Conservation (phyloP, 2,329 filamentous ascomycete genomes). For the Aspergillus pseudoviridinutans region DNA sequence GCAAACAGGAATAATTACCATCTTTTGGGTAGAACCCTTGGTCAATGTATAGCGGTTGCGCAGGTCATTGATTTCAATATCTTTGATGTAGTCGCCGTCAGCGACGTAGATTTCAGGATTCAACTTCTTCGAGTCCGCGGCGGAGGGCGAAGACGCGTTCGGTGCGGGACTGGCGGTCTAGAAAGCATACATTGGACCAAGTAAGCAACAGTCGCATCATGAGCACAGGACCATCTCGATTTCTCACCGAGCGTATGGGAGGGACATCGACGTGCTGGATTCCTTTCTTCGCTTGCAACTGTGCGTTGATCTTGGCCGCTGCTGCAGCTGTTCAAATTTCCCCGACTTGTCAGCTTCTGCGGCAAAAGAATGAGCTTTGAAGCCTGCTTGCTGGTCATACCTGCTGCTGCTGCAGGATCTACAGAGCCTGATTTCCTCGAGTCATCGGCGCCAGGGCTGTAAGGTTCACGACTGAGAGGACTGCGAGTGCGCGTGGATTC, state of each 20-base stretch:
- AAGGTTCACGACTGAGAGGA: conserved; percentile 58
- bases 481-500: conserved; percentile 77
- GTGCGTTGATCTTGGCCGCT: conserved; percentile 80
- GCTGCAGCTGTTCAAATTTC: conserved; percentile 63
- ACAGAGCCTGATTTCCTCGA: conserved; percentile 45
- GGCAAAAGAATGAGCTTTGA: neutral
- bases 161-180: conserved; percentile 48
- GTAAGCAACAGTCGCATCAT: conserved; percentile 2
- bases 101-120: conserved; percentile 89
- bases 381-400: conserved; percentile 44
- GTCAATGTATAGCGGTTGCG: conserved; percentile 96
- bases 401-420: conserved; percentile 74
- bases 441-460: conserved; percentile 44
- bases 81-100: conserved; percentile 96
- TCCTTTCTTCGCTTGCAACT: conserved; percentile 79
- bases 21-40: conserved; percentile 96
- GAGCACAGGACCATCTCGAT: conserved; percentile 6
- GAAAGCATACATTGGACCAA: neutral
- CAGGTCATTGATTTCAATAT: conserved; percentile 97
- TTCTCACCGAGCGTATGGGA: conserved; percentile 62
- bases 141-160: conserved; percentile 52
- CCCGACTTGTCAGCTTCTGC: conserved; percentile 11
- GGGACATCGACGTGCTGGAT: conserved; percentile 88
- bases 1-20: conserved; percentile 85
- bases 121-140: conserved; percentile 55